Percentiles rank a stretch among this genome's conserved stretches.
These are phyloP conservation scores for Scheffersomyces stipitis DNA, from an alignment of 805 yeast genomes.

Conservation along the genomic window DNA sequence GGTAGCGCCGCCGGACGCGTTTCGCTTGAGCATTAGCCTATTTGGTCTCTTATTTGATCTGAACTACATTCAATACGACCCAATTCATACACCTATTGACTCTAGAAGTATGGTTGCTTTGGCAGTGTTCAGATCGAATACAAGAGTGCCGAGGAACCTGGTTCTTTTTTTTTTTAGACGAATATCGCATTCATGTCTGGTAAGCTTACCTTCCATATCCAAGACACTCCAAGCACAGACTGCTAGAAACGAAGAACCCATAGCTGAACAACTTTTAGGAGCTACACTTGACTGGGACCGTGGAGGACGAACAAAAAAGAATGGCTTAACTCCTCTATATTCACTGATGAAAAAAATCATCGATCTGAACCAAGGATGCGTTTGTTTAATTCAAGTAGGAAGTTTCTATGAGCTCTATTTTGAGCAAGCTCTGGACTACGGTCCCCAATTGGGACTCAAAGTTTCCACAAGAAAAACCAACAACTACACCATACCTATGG, in stretches of 20 bases:
- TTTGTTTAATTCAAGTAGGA: constrained; percentile 71
- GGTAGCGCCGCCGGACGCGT: too few relatives aligned
- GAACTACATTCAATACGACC: too few relatives aligned
- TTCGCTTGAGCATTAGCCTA: too few relatives aligned
- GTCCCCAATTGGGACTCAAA: constrained; percentile 68
- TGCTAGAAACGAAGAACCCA: background rate
- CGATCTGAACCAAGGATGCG: constrained; percentile 37
- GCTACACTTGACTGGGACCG: constrained; percentile 32
- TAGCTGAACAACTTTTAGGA: background rate
- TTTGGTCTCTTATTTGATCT: too few relatives aligned
- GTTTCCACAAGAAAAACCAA: constrained; percentile 57
- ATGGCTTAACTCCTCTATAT: constrained; percentile 35
- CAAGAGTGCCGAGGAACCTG: too few relatives aligned
- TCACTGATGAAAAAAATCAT: constrained; percentile 31
- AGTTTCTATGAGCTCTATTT: constrained; percentile 85
- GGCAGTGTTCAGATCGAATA: too few relatives aligned
- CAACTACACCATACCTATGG: constrained; percentile 61
- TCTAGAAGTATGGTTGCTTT: too few relatives aligned
- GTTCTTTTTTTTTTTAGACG: too few relatives aligned
- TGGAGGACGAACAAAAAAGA: constrained; percentile 35
- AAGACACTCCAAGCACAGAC: background rate
- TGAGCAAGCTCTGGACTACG: constrained; percentile 79
- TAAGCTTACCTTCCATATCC: background rate
- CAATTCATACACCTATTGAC: too few relatives aligned
- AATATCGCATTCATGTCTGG: too few relatives aligned